Evolutionary conservation across 345 rosid species (phyloP), one percentile per base, ranked within the genome.

Genomic region (Aquilaria malaccensis): DNA sequence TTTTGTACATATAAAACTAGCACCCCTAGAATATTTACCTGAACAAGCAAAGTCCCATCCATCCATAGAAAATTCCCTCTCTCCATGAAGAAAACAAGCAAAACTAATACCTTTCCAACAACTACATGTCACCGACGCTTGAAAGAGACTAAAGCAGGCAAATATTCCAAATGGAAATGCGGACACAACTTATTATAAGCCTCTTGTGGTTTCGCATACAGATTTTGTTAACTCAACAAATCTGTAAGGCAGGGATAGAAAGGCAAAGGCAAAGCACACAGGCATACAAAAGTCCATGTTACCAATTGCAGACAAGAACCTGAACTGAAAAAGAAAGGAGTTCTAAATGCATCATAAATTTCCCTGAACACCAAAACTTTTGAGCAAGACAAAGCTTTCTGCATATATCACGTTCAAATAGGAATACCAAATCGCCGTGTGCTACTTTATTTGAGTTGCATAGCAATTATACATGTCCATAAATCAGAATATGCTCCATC

Each of bases 381-480:
- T 37, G 7, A 5, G 43, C 7, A 9, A 37, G 43, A 37, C 5
- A 9, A 37, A 37, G 43, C 43, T 37, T 37, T 37, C 43, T 37
- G 43, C 43, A 37, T 37, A 37, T 7, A 37, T 37, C 43, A 37
- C 4, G 7, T 37, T 5, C 5, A 37, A 37, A 37, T 9, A 37
- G 5, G 9, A 12, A 52, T 41, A 59, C 30, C 66, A 63, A 62
- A 66, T 58, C 47, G 51, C 13, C 46, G 45, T 70, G 67, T 68
- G 61, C 75, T 61, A 63, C 68, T 73, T 83, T 79, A 75, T 75
- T 84, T 70, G 62, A 64, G 56, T 67, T 68, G 66, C 74, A 49
- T 52, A 69, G 70, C 60, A 80, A 70, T 67, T 76, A 69, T 77
- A 77, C 83, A 77, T 46, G 73, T 72, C 70, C 74, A 73, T 30